These are phyloP conservation scores for Earliella scabrosa DNA, from an alignment of 1,284 basidiomycete species.

Conservation along the genomic window DNA sequence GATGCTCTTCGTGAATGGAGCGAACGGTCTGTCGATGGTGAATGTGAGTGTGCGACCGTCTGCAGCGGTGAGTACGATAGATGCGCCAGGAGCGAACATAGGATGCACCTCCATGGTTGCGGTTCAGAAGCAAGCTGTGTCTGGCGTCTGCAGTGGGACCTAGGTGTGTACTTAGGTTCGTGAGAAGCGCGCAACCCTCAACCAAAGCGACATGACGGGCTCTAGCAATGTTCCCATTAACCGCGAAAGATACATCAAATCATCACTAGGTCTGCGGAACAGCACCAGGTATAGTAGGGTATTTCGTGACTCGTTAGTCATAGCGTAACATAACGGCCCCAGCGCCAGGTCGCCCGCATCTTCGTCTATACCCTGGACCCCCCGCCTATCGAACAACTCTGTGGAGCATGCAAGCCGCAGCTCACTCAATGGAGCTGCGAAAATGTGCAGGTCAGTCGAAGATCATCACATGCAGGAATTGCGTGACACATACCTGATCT, in stretches of 20 bases:
- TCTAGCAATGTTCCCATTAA: not conserved
- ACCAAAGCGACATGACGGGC: too few species aligned
- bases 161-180: not conserved
- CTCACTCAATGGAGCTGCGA: constrained; percentile 12
- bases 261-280: not conserved
- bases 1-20: constrained; percentile 22
- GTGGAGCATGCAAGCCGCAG: not conserved
- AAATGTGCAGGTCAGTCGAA: not conserved
- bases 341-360: not conserved
- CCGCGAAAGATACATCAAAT: not conserved
- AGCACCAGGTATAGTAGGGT: not conserved
- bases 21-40: constrained; percentile 18
- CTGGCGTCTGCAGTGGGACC: too few species aligned
- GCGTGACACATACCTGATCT: constrained; percentile 50
- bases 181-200: constrained; percentile 61
- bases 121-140: too few species aligned
- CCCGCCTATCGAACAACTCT: too few species aligned
- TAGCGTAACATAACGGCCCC: not conserved
- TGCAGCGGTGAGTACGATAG: constrained; percentile 9
- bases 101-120: not conserved
- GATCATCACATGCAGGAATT: too few species aligned
- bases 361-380: not conserved
- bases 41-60: not conserved
- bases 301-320: constrained; percentile 1
- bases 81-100: too few species aligned